These are phyloP conservation scores for Candida sp. DNA, from an alignment of 1,139 yeast genomes.

Conservation along the genomic window DNA sequence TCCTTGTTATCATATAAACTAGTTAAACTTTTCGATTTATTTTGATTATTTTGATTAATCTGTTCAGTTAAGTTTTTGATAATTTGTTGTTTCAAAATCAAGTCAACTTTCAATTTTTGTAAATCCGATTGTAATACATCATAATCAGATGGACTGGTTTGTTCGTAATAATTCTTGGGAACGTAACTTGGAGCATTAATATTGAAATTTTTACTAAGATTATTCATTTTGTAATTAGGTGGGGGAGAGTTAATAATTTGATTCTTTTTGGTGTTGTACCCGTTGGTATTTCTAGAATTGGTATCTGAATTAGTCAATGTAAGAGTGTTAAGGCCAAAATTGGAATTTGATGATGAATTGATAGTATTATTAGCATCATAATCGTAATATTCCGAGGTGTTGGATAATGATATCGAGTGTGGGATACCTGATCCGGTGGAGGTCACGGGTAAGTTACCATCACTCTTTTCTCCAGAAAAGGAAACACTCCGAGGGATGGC, in stretches of 20 bases:
- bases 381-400: not conserved
- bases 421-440: not conserved
- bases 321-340: not conserved
- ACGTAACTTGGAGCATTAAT: conserved; percentile 29
- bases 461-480: not conserved
- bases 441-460: not conserved
- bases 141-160: conserved; percentile 1
- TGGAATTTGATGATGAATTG: not conserved
- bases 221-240: not conserved
- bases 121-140: conserved; percentile 15
- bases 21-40: conserved; percentile 9
- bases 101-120: conserved; percentile 27
- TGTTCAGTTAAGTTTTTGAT: conserved; percentile 34
- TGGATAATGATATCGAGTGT: not conserved
- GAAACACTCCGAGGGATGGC: not conserved
- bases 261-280: not conserved
- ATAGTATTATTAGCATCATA: not conserved
- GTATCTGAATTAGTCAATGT: not conserved
- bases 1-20: conserved; percentile 5
- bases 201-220: conserved; percentile 11
- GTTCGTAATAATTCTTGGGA: conserved; percentile 12
- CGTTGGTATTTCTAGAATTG: not conserved
- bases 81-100: conserved; percentile 32
- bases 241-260: not conserved
- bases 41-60: conserved; percentile 14